These are phyloP conservation scores for Penicillium crustosum DNA, from an alignment of 2,329 filamentous ascomycete genomes.

Conservation along the genomic window DNA sequence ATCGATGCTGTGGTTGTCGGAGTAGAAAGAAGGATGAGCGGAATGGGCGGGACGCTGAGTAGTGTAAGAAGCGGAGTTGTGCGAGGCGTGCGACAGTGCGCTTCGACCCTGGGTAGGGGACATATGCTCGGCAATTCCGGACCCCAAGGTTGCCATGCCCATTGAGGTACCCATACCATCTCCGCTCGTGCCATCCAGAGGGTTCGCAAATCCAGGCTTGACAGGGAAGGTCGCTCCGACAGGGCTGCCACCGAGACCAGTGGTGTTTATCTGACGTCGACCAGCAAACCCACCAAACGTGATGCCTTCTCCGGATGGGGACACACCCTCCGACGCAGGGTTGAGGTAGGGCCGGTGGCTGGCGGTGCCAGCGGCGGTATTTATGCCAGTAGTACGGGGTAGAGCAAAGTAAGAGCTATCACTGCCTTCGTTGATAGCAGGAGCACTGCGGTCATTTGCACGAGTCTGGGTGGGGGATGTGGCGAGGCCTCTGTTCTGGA, in stretches of 20 bases:
- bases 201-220: constrained; percentile 32
- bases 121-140: constrained; percentile 31
- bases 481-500: constrained; percentile 46
- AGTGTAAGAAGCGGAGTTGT: constrained; percentile 36
- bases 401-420: constrained; percentile 51
- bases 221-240: constrained; percentile 32
- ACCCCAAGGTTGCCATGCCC: constrained; percentile 32
- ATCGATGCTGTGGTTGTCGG: constrained; percentile 38
- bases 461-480: constrained; percentile 61
- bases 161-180: constrained; percentile 33
- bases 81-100: constrained; percentile 36
- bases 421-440: constrained; percentile 44
- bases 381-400: constrained; percentile 47
- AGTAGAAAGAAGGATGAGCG: constrained; percentile 41
- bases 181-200: constrained; percentile 30
- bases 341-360: constrained; percentile 38
- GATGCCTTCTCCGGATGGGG: constrained; percentile 36
- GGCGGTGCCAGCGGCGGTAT: constrained; percentile 24
- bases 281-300: constrained; percentile 31
- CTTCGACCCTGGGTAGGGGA: constrained; percentile 27
- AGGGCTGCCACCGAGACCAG: constrained; percentile 34
- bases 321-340: constrained; percentile 33
- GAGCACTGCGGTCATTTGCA: constrained; percentile 46
- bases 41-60: constrained; percentile 39
- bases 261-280: constrained; percentile 33